These are phyloP conservation scores for Psilocybe mexicana DNA, from an alignment of 1,284 basidiomycete genomes.

Conservation along the genomic window DNA sequence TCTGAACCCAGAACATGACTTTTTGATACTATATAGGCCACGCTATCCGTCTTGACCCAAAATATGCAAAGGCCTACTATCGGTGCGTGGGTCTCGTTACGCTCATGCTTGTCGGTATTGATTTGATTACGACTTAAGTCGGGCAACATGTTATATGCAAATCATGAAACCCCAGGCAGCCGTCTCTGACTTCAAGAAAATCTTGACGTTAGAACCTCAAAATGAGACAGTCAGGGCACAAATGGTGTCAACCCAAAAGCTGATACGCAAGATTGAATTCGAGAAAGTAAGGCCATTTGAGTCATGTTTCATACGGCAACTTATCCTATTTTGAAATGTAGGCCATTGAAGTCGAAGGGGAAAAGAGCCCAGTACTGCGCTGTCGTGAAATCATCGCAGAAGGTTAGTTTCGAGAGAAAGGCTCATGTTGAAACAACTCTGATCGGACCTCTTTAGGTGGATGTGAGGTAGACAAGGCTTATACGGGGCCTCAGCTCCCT, in stretches of 20 bases:
- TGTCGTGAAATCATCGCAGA: constrained; percentile 80
- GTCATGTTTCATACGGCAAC: too few species aligned
- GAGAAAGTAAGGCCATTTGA: constrained; percentile 64
- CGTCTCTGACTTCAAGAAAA: constrained; percentile 85
- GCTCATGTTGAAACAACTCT: constrained; percentile 5
- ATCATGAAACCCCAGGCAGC: constrained; percentile 85
- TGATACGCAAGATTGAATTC: constrained; percentile 84
- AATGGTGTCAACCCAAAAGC: constrained; percentile 87
- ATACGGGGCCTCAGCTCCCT: constrained; percentile 67
- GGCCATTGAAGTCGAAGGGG: constrained; percentile 90
- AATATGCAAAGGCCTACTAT: constrained; percentile 92
- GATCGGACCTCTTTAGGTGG: constrained; percentile 46
- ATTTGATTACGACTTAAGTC: constrained; percentile 44
- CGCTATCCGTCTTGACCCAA: constrained; percentile 88
- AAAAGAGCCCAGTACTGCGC: constrained; percentile 72
- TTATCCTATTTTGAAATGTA: constrained; percentile 26
- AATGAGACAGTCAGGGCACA: constrained; percentile 84
- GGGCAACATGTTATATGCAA: constrained; percentile 91
- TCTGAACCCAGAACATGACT: background rate
- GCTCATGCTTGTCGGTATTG: background rate
- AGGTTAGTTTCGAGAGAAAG: constrained; percentile 43
- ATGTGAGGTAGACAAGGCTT: constrained; percentile 70
- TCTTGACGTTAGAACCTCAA: constrained; percentile 84
- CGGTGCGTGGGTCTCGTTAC: constrained; percentile 43
- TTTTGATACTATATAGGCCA: constrained; percentile 49